Conservation (phyloP, 2,329 filamentous ascomycete genomes). For the Simplicillium sp. region DNA sequence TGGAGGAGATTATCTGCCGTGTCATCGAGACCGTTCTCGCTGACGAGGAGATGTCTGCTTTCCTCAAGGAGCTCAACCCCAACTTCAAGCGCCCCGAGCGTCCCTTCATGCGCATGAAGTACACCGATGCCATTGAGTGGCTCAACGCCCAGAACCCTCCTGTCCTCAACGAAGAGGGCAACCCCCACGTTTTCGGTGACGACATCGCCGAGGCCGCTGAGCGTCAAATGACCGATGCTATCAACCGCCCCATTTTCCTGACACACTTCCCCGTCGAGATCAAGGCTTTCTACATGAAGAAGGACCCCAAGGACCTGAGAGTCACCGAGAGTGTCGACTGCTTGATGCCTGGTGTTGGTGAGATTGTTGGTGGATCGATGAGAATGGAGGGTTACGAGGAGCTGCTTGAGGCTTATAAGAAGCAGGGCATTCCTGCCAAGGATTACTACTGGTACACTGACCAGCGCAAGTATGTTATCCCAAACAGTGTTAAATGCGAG, state of each 20-base stretch:
- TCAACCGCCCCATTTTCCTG: slow-evolving; percentile 90
- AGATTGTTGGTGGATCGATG: slow-evolving; percentile 96
- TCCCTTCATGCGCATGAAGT: slow-evolving; percentile 92
- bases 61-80: slow-evolving; percentile 84
- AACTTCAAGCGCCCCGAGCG: slow-evolving; percentile 71
- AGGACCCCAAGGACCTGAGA: slow-evolving; percentile 64
- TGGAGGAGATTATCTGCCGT: slow-evolving; percentile 79
- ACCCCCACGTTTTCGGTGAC: slow-evolving; percentile 86
- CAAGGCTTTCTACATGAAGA: slow-evolving; percentile 99
- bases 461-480: slow-evolving; percentile 70
- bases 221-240: slow-evolving; percentile 91
- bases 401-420: slow-evolving; percentile 78
- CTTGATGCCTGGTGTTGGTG: slow-evolving; percentile 85
- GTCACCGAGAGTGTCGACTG: slow-evolving; percentile 90
- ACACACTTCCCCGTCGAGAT: slow-evolving; percentile 97
- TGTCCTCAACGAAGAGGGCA: slow-evolving; percentile 86
- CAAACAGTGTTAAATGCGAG: slow-evolving; percentile 3
- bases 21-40: slow-evolving; percentile 71
- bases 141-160: slow-evolving; percentile 68
- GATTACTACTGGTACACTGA: slow-evolving; percentile 99
- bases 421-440: slow-evolving; percentile 73
- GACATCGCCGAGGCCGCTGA: slow-evolving; percentile 98
- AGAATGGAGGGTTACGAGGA: slow-evolving; percentile 89
- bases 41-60: slow-evolving; percentile 61
- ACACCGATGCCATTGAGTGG: slow-evolving; percentile 91